Evolutionary conservation across 768 basidiomycete species (phyloP).

Genomic region (Lentinula boryana): DNA sequence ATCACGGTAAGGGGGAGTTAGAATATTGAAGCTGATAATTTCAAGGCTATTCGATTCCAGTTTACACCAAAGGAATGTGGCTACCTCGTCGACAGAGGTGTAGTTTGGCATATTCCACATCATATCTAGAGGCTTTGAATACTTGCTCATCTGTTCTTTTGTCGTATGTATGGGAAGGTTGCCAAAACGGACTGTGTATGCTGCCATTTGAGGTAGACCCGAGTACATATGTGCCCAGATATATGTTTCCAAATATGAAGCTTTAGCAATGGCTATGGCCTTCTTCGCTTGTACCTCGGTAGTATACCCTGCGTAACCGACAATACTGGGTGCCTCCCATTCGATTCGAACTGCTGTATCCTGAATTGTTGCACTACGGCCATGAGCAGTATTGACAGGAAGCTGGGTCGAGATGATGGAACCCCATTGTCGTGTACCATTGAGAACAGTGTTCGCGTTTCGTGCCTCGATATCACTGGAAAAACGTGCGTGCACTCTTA

Average conservation of each 20-base stretch:
- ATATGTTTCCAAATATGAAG: conserved; percentile 29
- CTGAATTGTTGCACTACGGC: conserved; percentile 32
- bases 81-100: conserved; percentile 22
- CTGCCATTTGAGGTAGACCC: conserved; percentile 53
- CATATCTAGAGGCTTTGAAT: conserved; percentile 29
- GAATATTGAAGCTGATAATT: conserved; percentile 35
- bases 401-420: conserved; percentile 38
- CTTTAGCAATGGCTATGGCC: conserved; percentile 39
- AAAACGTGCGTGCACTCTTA: conserved; percentile 27
- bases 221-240: conserved; percentile 46
- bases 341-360: conserved; percentile 52
- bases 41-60: conserved; percentile 26
- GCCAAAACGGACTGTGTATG: conserved; percentile 56
- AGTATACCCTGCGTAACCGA: conserved; percentile 60
- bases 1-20: conserved; percentile 44
- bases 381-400: conserved; percentile 28
- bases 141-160: conserved; percentile 27
- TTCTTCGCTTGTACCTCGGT: conserved; percentile 39
- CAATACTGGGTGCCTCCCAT: conserved; percentile 52
- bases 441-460: conserved; percentile 43
- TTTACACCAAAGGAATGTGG: conserved; percentile 27
- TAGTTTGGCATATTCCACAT: conserved; percentile 40
- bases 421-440: conserved; percentile 36
- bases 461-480: conserved; percentile 41
- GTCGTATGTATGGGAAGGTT: conserved; percentile 32